Evolutionary conservation across 148 eudicot species (phyloP), one percentile per base, ranked within the genome.

Genomic region (Tetragonia tetragonoides): DNA sequence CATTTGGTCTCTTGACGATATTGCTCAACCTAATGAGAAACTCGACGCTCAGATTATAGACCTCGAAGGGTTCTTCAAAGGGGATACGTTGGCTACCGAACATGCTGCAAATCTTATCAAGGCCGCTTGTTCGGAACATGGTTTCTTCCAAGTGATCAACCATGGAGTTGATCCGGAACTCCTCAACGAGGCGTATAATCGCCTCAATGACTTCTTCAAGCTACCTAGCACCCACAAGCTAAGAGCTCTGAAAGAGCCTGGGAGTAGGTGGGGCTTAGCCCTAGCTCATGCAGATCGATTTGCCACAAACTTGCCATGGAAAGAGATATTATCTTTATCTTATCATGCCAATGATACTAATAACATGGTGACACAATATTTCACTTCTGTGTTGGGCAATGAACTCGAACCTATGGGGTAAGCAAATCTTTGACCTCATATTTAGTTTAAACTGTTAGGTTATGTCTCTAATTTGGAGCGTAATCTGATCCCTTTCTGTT

Each of bases 111-210:
- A 75, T 28, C 79, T 80, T 0, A 5, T 88, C 0, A 78, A 70
- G 62, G 65, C 24, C 1, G 87, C 88, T 6, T 86, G 89, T 44
- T 5, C 44, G 23, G 69, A 54, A 47, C 91, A 88, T 46, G 89
- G 87, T 5, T 85, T 88, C 62, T 88, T 88, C 71, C 89, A 83
- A 79, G 86, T 88, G 67, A 68, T 79, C 53, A 86, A 86, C 74
- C 91, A 88, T 66, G 84, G 91, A 7, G 57, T 86, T 10, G 87
- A 88, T 15, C 72, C 41, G 0, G 28, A 47, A 0, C 57, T 88
- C n/a, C 57, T 88, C 1, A n/a, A 69, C 4, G 57, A 70, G 38
- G 87, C 84, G 0, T 46, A 75, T 39, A 40, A 70, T 1, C 68
- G 76, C 7, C 46, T 74, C 0, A 74, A 75, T 39, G 64, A 41